phyloP scores from a whole-genome alignment of 2,329 filamentous ascomycete species.

The Aspergillus brasiliensis region DNA sequence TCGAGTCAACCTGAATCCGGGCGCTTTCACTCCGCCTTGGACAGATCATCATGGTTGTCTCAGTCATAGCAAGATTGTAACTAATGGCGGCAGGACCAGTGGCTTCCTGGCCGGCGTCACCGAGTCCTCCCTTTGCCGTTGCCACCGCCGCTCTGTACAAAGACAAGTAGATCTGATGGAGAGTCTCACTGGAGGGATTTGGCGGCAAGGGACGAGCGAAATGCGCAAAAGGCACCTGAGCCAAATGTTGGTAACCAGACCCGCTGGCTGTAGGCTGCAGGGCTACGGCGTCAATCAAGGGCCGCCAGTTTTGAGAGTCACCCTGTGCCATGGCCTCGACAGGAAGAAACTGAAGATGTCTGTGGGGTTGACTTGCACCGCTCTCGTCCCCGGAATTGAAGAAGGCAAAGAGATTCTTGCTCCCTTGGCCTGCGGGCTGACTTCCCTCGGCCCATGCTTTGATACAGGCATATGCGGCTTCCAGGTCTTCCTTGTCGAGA shows the following conservation, averaged over 20 bases:
- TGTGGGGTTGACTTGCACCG: slow-evolving; percentile 51
- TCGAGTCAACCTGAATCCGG: slow-evolving; percentile 41
- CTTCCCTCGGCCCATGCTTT: slow-evolving; percentile 38
- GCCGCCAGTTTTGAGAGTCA: slow-evolving; percentile 43
- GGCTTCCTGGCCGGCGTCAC: slow-evolving; percentile 16
- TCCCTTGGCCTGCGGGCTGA: slow-evolving; percentile 9
- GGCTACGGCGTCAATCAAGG: slow-evolving; percentile 49
- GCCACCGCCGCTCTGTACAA: slow-evolving; percentile 45
- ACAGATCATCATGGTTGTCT: slow-evolving; percentile 55
- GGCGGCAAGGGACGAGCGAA: slow-evolving; percentile 48
- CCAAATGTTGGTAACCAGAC: slow-evolving; percentile 28
- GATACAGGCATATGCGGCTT: slow-evolving; percentile 45
- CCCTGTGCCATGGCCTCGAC: slow-evolving; percentile 47
- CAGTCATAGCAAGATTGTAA: slow-evolving; percentile 62
- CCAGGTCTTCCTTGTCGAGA: slow-evolving; percentile 46
- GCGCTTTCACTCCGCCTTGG: slow-evolving; percentile 52
- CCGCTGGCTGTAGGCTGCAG: slow-evolving; percentile 15
- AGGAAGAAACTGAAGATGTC: slow-evolving; percentile 52
- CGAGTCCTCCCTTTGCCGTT: slow-evolving; percentile 26
- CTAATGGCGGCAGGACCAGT: slow-evolving; percentile 52
- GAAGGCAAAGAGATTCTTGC: slow-evolving; percentile 48
- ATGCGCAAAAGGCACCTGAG: slow-evolving; percentile 53
- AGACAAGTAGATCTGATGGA: slow-evolving; percentile 44
- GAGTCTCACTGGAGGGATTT: slow-evolving; percentile 40
- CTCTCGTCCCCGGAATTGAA: slow-evolving; percentile 54